phyloP scores from a whole-genome alignment of 495 filamentous ascomycete species.

The Penicillium coffeae region DNA sequence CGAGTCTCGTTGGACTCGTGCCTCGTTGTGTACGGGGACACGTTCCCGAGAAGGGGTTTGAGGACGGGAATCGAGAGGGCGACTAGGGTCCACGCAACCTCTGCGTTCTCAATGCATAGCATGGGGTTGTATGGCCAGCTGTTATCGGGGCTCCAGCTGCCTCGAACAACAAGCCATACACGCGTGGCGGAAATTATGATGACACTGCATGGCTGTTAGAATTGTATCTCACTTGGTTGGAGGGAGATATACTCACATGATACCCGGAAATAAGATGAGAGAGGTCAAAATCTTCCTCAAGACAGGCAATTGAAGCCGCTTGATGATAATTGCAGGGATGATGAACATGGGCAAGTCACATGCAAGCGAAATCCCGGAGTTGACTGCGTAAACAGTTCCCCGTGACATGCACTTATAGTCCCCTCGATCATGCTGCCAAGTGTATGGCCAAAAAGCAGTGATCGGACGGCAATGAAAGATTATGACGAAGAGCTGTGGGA shows the following conservation, averaged over 20 bases:
- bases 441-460: constrained; percentile 46
- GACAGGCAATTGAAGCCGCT: constrained; percentile 29
- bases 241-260: constrained; percentile 29
- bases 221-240: background rate
- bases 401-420: constrained; percentile 37
- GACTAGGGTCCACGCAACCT: constrained; percentile 41
- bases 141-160: constrained; percentile 37
- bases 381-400: constrained; percentile 43
- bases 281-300: constrained; percentile 36
- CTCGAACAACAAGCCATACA: constrained; percentile 37
- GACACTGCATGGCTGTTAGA: constrained; percentile 26
- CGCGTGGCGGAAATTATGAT: constrained; percentile 40
- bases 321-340: constrained; percentile 40
- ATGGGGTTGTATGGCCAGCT: constrained; percentile 45
- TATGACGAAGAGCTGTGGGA: constrained; percentile 41
- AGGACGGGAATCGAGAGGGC: constrained; percentile 44
- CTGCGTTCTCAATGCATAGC: constrained; percentile 41
- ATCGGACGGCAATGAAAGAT: constrained; percentile 44
- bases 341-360: constrained; percentile 44
- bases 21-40: constrained; percentile 23
- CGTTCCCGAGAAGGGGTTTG: constrained; percentile 37
- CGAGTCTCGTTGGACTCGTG: constrained; percentile 24
- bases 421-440: constrained; percentile 29
- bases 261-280: constrained; percentile 41
- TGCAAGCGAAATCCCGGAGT: constrained; percentile 37